Percentiles rank a stretch among this genome's conserved stretches.
Evolutionary conservation across 345 rosid species (phyloP).

Genomic region (Camelina hispida): DNA sequence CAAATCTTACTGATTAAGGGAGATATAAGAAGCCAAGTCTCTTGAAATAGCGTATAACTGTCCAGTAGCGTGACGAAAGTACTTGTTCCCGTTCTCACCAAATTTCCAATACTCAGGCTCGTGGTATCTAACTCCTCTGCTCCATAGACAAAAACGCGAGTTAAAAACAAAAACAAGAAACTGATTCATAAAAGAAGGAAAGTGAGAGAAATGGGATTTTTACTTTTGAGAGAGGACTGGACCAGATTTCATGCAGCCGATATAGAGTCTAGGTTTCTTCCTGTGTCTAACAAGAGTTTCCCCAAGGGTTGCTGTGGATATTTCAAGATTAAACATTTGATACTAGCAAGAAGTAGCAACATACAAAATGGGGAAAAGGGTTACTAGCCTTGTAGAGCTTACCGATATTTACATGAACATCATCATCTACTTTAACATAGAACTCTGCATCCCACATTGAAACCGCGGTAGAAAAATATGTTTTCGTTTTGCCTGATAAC

Average conservation of each 20-base stretch:
- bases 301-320: slow-evolving; percentile 44
- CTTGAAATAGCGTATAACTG: slow-evolving; percentile 93
- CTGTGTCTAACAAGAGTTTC: slow-evolving; percentile 80
- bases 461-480: slow-evolving; percentile 54
- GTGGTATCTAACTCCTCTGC: slow-evolving; percentile 85
- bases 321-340: neutral
- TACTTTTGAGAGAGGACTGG: slow-evolving; percentile 93
- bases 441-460: slow-evolving; percentile 79
- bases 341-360: neutral
- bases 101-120: slow-evolving; percentile 99
- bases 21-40: slow-evolving; percentile 89
- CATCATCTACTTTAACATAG: slow-evolving; percentile 79
- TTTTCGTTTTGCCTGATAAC: slow-evolving; percentile 56
- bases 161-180: neutral
- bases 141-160: slow-evolving; percentile 17
- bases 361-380: neutral
- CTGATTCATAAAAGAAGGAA: neutral
- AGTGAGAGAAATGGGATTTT: neutral
- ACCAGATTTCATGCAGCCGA: slow-evolving; percentile 99
- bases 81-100: slow-evolving; percentile 94
- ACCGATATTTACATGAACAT: slow-evolving; percentile 79
- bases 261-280: slow-evolving; percentile 75
- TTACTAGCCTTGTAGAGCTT: slow-evolving; percentile 23
- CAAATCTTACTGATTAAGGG: slow-evolving; percentile 66
- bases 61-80: slow-evolving; percentile 95